Evolutionary conservation across 495 filamentous ascomycete species (phyloP), one percentile per base, ranked within the genome.

Genomic region (Talaromyces stipitatus): DNA sequence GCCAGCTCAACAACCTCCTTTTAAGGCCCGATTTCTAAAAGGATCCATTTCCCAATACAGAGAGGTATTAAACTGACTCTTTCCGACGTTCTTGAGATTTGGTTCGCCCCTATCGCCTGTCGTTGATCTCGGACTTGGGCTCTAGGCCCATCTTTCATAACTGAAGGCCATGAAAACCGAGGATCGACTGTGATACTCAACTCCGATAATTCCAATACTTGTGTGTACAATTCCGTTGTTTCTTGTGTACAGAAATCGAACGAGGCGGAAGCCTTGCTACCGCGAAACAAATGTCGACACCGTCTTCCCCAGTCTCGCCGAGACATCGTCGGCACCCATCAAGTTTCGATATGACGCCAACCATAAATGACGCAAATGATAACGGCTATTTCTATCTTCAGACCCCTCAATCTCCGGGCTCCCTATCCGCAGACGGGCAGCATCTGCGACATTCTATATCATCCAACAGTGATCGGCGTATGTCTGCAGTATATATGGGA

Each of bases 261-360:
- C 45, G 10, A 7, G 6, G 30, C 30, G 30, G n/a, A n/a, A n/a
- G n/a, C n/a, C n/a, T n/a, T n/a, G n/a, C n/a, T n/a, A n/a, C 30
- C 7, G 7, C n/a, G 4, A 18, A 14, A 45, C 14, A 71, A 75
- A 70, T 70, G 68, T 64, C 67, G 27, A 56, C 64, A 26, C 76
- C 81, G 56, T 79, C 81, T 43, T 82, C 87, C 63, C 87, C 88
- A 58, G 77, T 79, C 60, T 85, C 84, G 14, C 82, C 85, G 32
- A 81, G 75, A 59, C 59, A 72, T 51, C 82, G 83, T 67, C 87
- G 85, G 62, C 78, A 84, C 61, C 78, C 83, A 26, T 90, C 89
- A 4, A 68, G 61, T 59, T 66, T 86, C 64, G 83, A 88, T 62
- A 72, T 80, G 66, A 74, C 76, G 56, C 68, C 73, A 54, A 66